Base-by-base conservation (phyloP, 192 early-diverging fungal genomes). In the Obelidium mucronatum region DNA sequence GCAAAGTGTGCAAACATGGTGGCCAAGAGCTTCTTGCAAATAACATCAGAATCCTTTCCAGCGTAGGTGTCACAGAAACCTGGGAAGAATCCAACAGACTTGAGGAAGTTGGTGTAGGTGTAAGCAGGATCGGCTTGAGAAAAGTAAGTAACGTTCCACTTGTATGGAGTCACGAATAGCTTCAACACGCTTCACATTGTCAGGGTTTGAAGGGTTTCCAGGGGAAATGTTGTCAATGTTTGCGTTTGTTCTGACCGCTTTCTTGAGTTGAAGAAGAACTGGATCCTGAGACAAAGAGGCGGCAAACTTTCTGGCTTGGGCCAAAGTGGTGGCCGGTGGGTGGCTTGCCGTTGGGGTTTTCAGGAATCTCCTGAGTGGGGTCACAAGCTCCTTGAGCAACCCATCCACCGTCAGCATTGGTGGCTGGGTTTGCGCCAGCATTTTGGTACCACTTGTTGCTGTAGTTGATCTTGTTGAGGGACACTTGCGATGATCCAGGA, bases 1-100 rank as follows among this genome's bases (percentile, higher is more conserved):
- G 42, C 73, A 74, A 74, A 74, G 61, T 74, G 73, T 1, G 73
- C 73, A 74, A 74, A 74, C 73, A 74, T 74, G 39, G 73, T 74
- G 58, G 59, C 35, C 8, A 74, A 40, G 22, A 64, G n/a, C 17
- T 28, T 8, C 31, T 64, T 61, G 61, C 73, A 74, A 40, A 74
- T 34, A 3, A 60, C 73, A 35, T 74, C 73, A 17, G 73, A 61
- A 51, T 74, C 73, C 33, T 59, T 31, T 30, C 58, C 59, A 11
- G 73, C 4, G 48, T 74, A 74, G 1, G 58, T 53, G 52, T 64
- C 73, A 40, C 73, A 74, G 48, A 74, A 74, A 37, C 59, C 73
- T 1, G 59, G 19, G 26, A 72, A 72, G 52, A 54, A 72, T 1
- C 34, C 69, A 72, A 72, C 69, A 30, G 69, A 72, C 69, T 72